Base-by-base conservation (phyloP, 2,329 filamentous ascomycete species). In the Botrytis deweyae region DNA sequence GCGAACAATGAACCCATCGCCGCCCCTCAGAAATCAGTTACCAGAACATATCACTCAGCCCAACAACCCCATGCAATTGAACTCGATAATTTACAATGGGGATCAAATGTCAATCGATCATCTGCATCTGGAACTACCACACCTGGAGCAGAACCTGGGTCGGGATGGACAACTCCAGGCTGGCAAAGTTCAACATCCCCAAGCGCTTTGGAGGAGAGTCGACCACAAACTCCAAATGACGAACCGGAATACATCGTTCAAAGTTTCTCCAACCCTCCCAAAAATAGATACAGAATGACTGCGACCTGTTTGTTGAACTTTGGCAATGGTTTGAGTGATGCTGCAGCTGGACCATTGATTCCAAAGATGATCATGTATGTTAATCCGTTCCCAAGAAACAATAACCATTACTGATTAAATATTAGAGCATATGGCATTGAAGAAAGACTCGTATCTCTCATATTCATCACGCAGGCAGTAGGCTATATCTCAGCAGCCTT, bases 401-500 rank as follows among this genome's bases (percentile, higher is more conserved):
- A 12, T 22, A 33, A 33, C 52, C 14, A 4, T 40, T 38, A 14
- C 29, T 68, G 22, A 67, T 38, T 16, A 25, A 29, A n/a, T 1
- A 12, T 20, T 22, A 72, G 71, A 29, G 36, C 52, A n/a, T 72
- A 72, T 61, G 52, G 9, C 12, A 67, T 72, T 25, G 63, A 72
- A 40, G 71, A 72, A 61, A 64, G 71, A 20, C 83, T 93, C 14
- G 92, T 96, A 4, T 95, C 93, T 2, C 84, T 95, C 55, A 93
- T 97, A 79, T 97, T 96, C 84, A 88, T 96, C 44, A 88, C 91
- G 63, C 93, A 93, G 78, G 93, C 93, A 0, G 76, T 91, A 7
- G 93, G 93, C 25, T 97, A 94, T 83, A 90, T 97, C 79, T 81
- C 87, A 20, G 91, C 92, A 1, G 93, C 93, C 1, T 88, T 91